Evolutionary conservation across 2,329 filamentous ascomycete genomes (phyloP).

Genomic region (Penicillium sp.): DNA sequence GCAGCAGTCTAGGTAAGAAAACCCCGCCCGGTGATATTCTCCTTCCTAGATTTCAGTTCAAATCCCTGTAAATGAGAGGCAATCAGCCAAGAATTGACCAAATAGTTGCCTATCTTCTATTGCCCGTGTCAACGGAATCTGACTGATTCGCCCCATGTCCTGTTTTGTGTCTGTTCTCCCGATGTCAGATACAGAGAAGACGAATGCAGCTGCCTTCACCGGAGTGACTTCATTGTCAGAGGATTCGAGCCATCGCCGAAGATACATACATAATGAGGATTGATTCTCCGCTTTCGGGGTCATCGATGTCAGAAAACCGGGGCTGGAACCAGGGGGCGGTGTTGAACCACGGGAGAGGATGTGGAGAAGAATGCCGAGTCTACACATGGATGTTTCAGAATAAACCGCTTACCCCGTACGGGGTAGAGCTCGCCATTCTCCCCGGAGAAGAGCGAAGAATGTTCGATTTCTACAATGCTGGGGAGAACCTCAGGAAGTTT

Average conservation of each 20-base stretch:
- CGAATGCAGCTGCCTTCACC: background rate
- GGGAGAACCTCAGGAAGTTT: background rate
- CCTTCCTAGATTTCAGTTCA: too few species aligned
- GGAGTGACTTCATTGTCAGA: background rate
- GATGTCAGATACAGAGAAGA: too few species aligned
- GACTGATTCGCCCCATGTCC: too few species aligned
- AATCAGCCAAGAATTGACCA: too few species aligned
- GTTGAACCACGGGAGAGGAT: background rate
- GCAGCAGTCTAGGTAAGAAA: too few species aligned
- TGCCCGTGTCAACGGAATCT: too few species aligned
- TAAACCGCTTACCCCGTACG: background rate
- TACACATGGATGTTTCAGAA: background rate
- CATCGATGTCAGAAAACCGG: background rate
- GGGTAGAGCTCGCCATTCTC: background rate
- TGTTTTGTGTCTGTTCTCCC: too few species aligned
- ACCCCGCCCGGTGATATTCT: too few species aligned
- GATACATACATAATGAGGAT: background rate
- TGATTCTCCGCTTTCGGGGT: background rate
- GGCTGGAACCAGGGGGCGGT: background rate
- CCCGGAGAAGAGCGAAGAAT: constrained; percentile 3
- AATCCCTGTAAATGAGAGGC: too few species aligned
- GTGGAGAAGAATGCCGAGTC: background rate
- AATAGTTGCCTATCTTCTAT: too few species aligned
- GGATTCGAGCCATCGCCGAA: background rate
- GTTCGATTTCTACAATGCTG: constrained; percentile 10